Evolutionary conservation across 768 basidiomycete species (phyloP).

Genomic region (Gloeopeniophorella convolvens): DNA sequence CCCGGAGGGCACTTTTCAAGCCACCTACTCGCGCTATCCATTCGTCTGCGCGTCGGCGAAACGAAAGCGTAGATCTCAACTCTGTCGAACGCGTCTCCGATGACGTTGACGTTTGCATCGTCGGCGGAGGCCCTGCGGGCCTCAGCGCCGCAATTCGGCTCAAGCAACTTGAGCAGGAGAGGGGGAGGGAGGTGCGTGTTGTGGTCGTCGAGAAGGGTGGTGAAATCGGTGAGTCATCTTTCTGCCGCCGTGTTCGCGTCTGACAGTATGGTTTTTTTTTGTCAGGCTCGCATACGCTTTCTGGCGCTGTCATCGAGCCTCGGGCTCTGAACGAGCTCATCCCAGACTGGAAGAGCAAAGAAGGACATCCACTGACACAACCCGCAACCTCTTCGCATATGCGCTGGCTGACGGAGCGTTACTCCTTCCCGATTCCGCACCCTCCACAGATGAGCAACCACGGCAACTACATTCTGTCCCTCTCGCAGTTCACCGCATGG

Average conservation of each 20-base stretch:
- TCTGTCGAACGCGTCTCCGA: conserved; percentile 81
- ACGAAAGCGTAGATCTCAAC: conserved; percentile 45
- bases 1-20: conserved; percentile 5
- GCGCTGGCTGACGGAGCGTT: conserved; percentile 71
- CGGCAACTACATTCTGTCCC: conserved; percentile 88
- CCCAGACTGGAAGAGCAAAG: conserved; percentile 68
- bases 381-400: conserved; percentile 74
- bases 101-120: conserved; percentile 94
- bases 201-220: conserved; percentile 93
- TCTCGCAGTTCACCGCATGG: conserved; percentile 88
- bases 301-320: conserved; percentile 93
- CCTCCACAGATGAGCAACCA: conserved; percentile 96
- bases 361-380: conserved; percentile 73
- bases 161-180: conserved; percentile 84
- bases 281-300: conserved; percentile 87
- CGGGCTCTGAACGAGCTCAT: conserved; percentile 85
- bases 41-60: conserved; percentile 22
- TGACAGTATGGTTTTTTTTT: not conserved
- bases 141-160: conserved; percentile 92
- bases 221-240: conserved; percentile 68
- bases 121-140: conserved; percentile 93
- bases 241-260: not conserved
- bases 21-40: conserved; percentile 22
- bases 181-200: conserved; percentile 76
- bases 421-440: conserved; percentile 80